Percentiles rank a stretch among this genome's conserved stretches.
Conservation (phyloP, 805 yeast species). For the Ogataea dorogensis region DNA sequence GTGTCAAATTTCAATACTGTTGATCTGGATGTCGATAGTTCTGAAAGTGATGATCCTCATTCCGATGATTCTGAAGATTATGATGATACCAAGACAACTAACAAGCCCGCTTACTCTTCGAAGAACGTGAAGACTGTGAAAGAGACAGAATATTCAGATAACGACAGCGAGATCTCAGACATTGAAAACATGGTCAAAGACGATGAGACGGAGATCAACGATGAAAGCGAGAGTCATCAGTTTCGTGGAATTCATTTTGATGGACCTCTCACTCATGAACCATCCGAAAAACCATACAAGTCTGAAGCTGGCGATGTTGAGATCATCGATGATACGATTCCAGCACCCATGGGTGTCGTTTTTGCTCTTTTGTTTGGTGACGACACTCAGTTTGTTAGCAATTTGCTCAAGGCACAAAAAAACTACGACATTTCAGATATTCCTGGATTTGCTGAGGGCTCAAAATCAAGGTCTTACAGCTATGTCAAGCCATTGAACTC, state of each 20-base stretch:
- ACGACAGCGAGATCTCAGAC: slow-evolving; percentile 31
- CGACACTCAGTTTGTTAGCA: slow-evolving; percentile 44
- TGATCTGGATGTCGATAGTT: slow-evolving; percentile 24
- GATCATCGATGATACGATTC: slow-evolving; percentile 50
- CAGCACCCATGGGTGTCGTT: slow-evolving; percentile 66
- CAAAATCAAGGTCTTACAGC: slow-evolving; percentile 46
- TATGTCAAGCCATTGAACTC: slow-evolving; percentile 65
- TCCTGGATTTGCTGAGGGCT: slow-evolving; percentile 35
- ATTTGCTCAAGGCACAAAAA: slow-evolving; percentile 55
- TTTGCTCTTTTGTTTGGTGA: slow-evolving; percentile 62
- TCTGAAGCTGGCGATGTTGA: slow-evolving; percentile 51
- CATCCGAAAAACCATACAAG: slow-evolving; percentile 40
- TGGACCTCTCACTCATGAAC: slow-evolving; percentile 39
- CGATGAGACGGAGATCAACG: slow-evolving; percentile 22
- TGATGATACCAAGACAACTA: slow-evolving; percentile 16
- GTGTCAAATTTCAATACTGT: slow-evolving; percentile 22
- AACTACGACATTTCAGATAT: slow-evolving; percentile 58
- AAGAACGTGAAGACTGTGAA: slow-evolving; percentile 9
- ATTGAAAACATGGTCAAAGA: slow-evolving; percentile 34
- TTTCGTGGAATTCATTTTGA: slow-evolving; percentile 40
- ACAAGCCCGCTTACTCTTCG: slow-evolving; percentile 11
- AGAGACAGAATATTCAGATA: slow-evolving; percentile 25
- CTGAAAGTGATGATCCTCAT: slow-evolving; percentile 34
- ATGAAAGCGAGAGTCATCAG: slow-evolving; percentile 23
- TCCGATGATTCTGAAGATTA: slow-evolving; percentile 27